Evolutionary conservation across 768 basidiomycete species (phyloP).

Genomic region (Tylopilus plumbeoviolaceoides): DNA sequence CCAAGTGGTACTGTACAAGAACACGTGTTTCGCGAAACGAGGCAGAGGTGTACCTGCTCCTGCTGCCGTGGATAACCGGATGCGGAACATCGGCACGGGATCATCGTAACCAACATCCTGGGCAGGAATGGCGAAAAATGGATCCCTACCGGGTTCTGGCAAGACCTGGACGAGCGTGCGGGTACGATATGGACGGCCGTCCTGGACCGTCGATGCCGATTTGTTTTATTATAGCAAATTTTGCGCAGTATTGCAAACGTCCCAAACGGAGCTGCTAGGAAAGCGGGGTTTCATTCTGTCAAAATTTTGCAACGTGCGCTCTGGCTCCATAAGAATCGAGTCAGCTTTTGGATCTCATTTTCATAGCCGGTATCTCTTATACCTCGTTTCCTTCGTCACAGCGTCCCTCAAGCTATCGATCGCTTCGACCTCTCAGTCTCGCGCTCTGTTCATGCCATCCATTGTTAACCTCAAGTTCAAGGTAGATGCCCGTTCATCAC

Average conservation of each 20-base stretch:
- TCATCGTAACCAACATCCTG: slow-evolving; percentile 10
- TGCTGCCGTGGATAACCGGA: slow-evolving; percentile 15
- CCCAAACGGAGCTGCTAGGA: slow-evolving; percentile 28
- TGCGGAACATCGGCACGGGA: slow-evolving; percentile 24
- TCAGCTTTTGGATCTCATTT: slow-evolving; percentile 11
- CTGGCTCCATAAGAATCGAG: slow-evolving; percentile 10
- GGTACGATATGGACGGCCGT: slow-evolving; percentile 20
- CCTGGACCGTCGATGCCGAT: slow-evolving; percentile 10
- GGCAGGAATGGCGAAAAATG: slow-evolving; percentile 10
- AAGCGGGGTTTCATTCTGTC: slow-evolving; percentile 33
- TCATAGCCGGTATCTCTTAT: slow-evolving; percentile 26
- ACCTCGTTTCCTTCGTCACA: slow-evolving; percentile 12
- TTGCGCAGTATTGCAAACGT: slow-evolving; percentile 3
- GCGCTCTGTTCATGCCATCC: slow-evolving; percentile 53
- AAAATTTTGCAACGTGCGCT: slow-evolving; percentile 27
- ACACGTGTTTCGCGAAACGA: not conserved
- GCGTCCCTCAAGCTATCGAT: slow-evolving; percentile 13
- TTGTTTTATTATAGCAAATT: slow-evolving; percentile 18
- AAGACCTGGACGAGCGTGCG: slow-evolving; percentile 15
- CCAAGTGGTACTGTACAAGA: no score
- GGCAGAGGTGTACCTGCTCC: not conserved
- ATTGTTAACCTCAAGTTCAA: slow-evolving; percentile 88
- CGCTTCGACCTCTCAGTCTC: slow-evolving; percentile 4
- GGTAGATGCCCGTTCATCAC: slow-evolving; percentile 33
- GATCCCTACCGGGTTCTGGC: slow-evolving; percentile 14